phyloP scores from a whole-genome alignment of 2,329 filamentous ascomycete genomes.

The Cytospora mali region DNA sequence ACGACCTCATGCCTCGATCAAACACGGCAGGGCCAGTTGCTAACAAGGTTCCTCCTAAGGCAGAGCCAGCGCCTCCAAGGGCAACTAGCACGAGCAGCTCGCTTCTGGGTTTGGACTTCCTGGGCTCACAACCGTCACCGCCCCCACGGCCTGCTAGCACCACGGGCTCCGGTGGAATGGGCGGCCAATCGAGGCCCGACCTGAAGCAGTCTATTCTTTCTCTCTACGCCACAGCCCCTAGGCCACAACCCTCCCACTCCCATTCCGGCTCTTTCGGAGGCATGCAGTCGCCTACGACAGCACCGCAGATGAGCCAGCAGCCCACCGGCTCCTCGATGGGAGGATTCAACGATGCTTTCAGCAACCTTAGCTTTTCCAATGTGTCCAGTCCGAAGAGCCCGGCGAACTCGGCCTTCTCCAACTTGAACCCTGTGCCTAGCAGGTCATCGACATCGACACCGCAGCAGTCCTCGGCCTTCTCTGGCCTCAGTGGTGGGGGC shows the following conservation, averaged over 20 bases:
- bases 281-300: constrained; percentile 59
- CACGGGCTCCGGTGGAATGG: constrained; percentile 61
- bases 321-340: constrained; percentile 51
- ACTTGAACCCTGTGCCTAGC: constrained; percentile 34
- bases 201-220: constrained; percentile 97
- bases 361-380: constrained; percentile 49
- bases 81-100: constrained; percentile 82
- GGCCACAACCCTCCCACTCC: constrained; percentile 66
- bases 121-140: constrained; percentile 70
- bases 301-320: constrained; percentile 45
- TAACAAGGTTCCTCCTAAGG: constrained; percentile 60
- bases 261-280: constrained; percentile 70
- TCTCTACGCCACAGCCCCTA: constrained; percentile 82
- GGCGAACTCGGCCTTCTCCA: constrained; percentile 29
- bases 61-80: constrained; percentile 67
- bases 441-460: constrained; percentile 37
- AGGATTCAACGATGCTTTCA: constrained; percentile 81
- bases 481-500: constrained; percentile 68
- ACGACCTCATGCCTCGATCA: constrained; percentile 68
- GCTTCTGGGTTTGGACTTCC: constrained; percentile 88
- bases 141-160: constrained; percentile 85
- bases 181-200: constrained; percentile 79
- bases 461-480: constrained; percentile 48
- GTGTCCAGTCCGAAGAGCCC: constrained; percentile 48
- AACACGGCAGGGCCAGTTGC: constrained; percentile 71